phyloP scores from a whole-genome alignment of 2,329 filamentous ascomycete genomes.

The Juglanconis juglandina region DNA sequence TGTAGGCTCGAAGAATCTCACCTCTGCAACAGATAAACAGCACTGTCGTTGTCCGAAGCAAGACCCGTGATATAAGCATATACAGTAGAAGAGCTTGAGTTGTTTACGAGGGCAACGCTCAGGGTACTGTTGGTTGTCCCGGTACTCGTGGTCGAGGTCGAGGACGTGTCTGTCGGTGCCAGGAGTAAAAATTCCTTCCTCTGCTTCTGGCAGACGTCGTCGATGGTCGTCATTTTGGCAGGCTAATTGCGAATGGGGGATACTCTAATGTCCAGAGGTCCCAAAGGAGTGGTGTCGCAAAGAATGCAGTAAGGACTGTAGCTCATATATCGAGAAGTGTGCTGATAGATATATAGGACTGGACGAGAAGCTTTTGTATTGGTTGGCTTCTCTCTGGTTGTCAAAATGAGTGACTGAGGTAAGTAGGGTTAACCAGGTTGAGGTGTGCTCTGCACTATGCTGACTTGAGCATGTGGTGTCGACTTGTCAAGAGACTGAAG shows the following conservation, averaged over 20 bases:
- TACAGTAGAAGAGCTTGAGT: conserved; percentile 55
- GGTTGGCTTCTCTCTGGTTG: background rate
- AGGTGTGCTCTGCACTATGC: conserved; percentile 5
- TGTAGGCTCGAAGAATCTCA: background rate
- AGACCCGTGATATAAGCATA: conserved; percentile 71
- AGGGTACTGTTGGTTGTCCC: conserved; percentile 38
- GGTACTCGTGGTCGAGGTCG: background rate
- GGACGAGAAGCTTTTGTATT: conserved; percentile 4
- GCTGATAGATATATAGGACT: background rate
- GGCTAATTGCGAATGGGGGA: background rate
- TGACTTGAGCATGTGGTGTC: conserved; percentile 16
- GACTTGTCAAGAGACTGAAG: conserved; percentile 12
- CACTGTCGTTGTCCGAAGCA: conserved; percentile 56
- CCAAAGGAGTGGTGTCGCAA: background rate
- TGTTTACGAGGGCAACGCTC: conserved; percentile 62
- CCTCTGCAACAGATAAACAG: conserved; percentile 58
- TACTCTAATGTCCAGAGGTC: background rate
- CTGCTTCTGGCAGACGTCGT: conserved; percentile 25
- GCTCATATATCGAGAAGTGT: background rate
- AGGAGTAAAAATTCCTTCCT: conserved; percentile 23
- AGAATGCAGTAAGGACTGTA: background rate
- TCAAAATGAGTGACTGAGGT: conserved; percentile 12
- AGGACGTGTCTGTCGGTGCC: conserved; percentile 17
- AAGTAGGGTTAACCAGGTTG: background rate
- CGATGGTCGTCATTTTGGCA: conserved; percentile 26